Conservation (phyloP, 2,329 filamentous ascomycete genomes). For the Gyromitra esculenta region DNA sequence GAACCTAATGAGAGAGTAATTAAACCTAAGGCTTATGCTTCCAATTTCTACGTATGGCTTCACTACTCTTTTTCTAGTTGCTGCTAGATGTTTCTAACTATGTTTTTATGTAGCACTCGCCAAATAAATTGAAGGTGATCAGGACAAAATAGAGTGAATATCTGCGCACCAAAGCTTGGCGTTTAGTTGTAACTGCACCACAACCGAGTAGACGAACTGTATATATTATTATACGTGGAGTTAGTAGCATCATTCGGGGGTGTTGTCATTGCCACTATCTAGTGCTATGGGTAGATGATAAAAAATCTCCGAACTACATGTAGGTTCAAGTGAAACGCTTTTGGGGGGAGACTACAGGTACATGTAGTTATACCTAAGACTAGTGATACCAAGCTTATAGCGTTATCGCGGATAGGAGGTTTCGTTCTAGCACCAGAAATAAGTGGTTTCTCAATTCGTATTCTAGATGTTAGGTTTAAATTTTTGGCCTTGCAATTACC, state of each 20-base stretch:
- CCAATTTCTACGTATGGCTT: conserved; percentile 74
- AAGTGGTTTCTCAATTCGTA: conserved; percentile 39
- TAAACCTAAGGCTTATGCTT: conserved; percentile 91
- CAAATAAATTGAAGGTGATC: conserved; percentile 57
- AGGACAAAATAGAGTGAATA: conserved; percentile 55
- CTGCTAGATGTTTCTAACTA: conserved; percentile 7
- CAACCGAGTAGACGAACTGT: conserved; percentile 25
- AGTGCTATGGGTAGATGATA: conserved; percentile 1
- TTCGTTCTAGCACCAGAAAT: conserved; percentile 19
- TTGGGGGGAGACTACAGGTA: neutral
- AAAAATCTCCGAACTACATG: neutral
- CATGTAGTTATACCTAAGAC: neutral
- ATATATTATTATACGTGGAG: conserved; percentile 36
- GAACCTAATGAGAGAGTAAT: conserved; percentile 91
- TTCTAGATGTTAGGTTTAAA: conserved; percentile 31
- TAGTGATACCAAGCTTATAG: neutral
- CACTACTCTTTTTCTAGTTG: neutral
- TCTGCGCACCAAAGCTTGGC: neutral
- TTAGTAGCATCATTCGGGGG: conserved; percentile 2
- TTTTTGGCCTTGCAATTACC: conserved; percentile 31
- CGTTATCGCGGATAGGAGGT: neutral
- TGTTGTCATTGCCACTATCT: neutral
- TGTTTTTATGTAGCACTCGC: conserved; percentile 45
- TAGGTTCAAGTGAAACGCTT: conserved; percentile 1
- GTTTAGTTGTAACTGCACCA: neutral